Evolutionary conservation across 164 flowering plant species (phyloP), one percentile per base, ranked within the genome.

Genomic region (Hamamelis virginiana): DNA sequence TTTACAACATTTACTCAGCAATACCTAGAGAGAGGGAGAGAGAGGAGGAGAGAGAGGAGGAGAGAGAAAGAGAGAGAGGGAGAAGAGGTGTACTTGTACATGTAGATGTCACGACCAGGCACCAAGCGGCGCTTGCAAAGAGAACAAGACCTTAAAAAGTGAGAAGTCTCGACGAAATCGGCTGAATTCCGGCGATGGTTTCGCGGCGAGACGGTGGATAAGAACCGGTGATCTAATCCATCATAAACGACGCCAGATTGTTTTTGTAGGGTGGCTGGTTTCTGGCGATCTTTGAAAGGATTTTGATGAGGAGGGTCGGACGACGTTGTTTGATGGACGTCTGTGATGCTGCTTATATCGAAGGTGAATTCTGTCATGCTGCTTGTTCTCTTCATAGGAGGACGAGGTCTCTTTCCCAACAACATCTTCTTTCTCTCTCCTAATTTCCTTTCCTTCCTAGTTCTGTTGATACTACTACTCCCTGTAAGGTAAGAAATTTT

Each of bases 61-160:
- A 38, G 21, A 21, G 46, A 58, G 18, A 43, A 10, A 50, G 13
- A 10, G n/a, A n/a, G n/a, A 4, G n/a, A 22, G 53, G 45, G 21
- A 50, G 3, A 12, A 16, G n/a, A 4, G 5, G 15, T 27, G n/a
- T 74, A 88, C 92, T 83, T 86, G 57, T 90, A 90, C 92, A 90
- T 90, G 74, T 81, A 90, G 52, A 90, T 88, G 65, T 90, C 96
- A 1, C 85, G 87, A 59, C 89, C 83, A 44, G 91, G 83, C 0
- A 75, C 70, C 21, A 90, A 68, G 14, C 90, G 84, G 65, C 90
- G 91, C 45, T 85, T 80, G 75, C 96, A 90, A 65, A 88, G 90
- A 9, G 78, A 71, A 72, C 96, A 90, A 57, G 84, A 62, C 21
- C 84, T 72, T 69, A 88, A 72, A 74, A 88, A 88, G 58, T 82